Percentiles rank a stretch among this genome's conserved stretches.
These are phyloP conservation scores for Trametes cingulata DNA, from an alignment of 768 basidiomycete species.

Conservation along the genomic window DNA sequence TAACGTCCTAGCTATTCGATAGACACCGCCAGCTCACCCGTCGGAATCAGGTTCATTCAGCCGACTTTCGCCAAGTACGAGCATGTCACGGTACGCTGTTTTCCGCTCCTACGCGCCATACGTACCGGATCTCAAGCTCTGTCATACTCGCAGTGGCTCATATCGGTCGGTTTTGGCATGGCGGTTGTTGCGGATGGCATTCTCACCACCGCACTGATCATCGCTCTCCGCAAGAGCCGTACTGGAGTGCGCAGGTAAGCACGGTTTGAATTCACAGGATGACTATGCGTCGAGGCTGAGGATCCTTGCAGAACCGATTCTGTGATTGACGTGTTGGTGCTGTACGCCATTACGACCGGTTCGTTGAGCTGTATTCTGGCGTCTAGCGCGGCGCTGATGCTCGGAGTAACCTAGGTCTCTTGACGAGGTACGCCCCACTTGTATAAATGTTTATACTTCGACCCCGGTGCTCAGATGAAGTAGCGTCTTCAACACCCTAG, in stretches of 20 bases:
- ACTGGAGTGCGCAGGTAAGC: background rate
- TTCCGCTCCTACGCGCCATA: background rate
- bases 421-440: background rate
- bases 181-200: background rate
- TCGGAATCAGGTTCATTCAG: background rate
- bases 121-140: too few relatives aligned
- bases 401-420: background rate
- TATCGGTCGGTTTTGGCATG: background rate
- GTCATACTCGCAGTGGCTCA: background rate
- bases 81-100: background rate
- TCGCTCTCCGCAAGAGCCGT: background rate
- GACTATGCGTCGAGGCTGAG: too few relatives aligned
- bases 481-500: conserved; percentile 1
- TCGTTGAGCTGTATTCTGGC: background rate
- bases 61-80: background rate
- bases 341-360: conserved; percentile 7
- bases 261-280: background rate
- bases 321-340: background rate
- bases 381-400: background rate
- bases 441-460: background rate
- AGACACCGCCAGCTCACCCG: too few relatives aligned
- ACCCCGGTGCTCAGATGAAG: background rate
- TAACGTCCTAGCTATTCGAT: background rate
- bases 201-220: background rate
- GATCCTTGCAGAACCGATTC: background rate